Base-by-base conservation (phyloP, 139 green algal species). In the Auxenochlorella protothecoides region DNA sequence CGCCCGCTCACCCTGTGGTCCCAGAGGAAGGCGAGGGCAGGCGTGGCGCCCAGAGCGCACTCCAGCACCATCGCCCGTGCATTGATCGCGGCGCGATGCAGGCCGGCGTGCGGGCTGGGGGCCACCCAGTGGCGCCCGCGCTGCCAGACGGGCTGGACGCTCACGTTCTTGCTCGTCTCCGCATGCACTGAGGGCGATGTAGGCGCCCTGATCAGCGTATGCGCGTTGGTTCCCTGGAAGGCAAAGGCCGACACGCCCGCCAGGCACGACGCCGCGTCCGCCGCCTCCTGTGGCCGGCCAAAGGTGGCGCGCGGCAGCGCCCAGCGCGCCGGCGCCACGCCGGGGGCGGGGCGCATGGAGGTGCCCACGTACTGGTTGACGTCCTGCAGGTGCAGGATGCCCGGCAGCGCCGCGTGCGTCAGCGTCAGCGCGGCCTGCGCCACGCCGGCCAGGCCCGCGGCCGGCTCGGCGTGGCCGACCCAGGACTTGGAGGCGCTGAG, bases 361-460 rank as follows among this genome's bases (percentile, higher is more conserved):
- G 75, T 78, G 8, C 61, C 76, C 0, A 91, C 75, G 61, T 92
- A 83, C 0, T 84, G 78, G 69, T 90, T 93, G 5, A 86, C 11
- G 5, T 65, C 10, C 2, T 62, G 52, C 59, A 96, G 81, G 76
- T 96, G 86, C 65, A 87, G 62, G 6, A 91, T 60, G 3, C 83
- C 69, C 59, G 81, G 76, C 10, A 44, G n/a, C 0, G 8, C 2
- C 4, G 0, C 12, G 4, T 51, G 11, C 2, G 59, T 16, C 13
- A 63, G 68, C 2, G 72, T 72, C 8, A 5, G 3, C 5, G 83
- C 5, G 5, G 79, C 85, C 71, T 91, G 78, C 4, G 80, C 55
- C 2, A 44, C 27, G 5, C 78, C 78, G 65, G 82, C 74, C 8
- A 78, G 51, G 8, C 78, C 78, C 53, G 83, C 77, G 3, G 79